phyloP scores from a whole-genome alignment of 73 alveolate genomes.

The Paraurostyla sp. region DNA sequence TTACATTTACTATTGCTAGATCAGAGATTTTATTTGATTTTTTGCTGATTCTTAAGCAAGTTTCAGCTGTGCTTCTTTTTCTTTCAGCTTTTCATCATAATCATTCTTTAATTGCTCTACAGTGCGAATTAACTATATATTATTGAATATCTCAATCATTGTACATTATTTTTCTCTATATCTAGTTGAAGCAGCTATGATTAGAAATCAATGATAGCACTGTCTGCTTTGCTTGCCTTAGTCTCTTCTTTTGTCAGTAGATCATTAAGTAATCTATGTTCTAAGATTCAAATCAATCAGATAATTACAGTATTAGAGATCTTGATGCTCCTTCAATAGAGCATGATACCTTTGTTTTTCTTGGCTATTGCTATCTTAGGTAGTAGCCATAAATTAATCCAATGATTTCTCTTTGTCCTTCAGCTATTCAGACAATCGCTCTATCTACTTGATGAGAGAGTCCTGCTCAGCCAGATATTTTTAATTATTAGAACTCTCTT shows the following conservation, averaged over 20 bases:
- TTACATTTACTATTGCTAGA: neutral
- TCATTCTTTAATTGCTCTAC: neutral
- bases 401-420: neutral
- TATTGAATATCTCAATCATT: neutral
- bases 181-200: neutral
- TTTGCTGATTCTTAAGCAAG: neutral
- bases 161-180: slow-evolving; percentile 16
- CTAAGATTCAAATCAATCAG: neutral
- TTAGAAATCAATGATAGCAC: neutral
- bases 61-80: neutral
- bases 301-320: neutral
- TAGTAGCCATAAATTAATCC: neutral
- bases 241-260: neutral
- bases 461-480: neutral
- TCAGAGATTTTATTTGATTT: neutral
- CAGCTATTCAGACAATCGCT: neutral
- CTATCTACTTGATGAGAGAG: neutral
- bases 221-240: neutral
- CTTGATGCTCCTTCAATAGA: neutral
- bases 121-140: neutral
- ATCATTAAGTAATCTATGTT: neutral
- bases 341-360: neutral
- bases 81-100: slow-evolving; percentile 25
- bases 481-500: neutral
- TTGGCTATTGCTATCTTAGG: neutral